Conservation (phyloP, 352 stramenopile genomes). For the Phytophthora pluvialis region DNA sequence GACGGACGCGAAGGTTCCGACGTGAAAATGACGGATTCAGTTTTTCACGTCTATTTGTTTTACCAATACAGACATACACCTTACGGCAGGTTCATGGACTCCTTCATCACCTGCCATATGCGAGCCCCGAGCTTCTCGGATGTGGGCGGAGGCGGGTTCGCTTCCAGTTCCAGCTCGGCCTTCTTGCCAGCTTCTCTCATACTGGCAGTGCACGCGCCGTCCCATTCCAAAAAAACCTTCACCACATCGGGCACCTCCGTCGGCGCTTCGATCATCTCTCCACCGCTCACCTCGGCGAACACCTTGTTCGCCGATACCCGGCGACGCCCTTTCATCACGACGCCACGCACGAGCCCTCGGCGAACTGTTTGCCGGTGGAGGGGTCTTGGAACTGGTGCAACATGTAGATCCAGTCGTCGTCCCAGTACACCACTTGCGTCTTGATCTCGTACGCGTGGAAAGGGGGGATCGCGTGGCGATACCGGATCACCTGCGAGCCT, state of each 20-base stretch:
- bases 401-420: slow-evolving; percentile 73
- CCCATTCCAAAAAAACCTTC: slow-evolving; percentile 44
- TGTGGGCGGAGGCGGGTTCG: slow-evolving; percentile 3
- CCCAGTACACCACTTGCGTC: slow-evolving; percentile 57
- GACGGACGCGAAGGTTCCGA: slow-evolving; percentile 8
- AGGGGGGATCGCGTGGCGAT: slow-evolving; percentile 61
- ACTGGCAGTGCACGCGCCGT: slow-evolving; percentile 31
- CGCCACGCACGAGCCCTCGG: slow-evolving; percentile 47
- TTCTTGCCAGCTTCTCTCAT: slow-evolving; percentile 35
- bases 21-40: slow-evolving; percentile 23
- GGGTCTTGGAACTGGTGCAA: slow-evolving; percentile 66
- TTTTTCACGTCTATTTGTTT: not conserved
- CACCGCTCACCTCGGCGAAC: slow-evolving; percentile 29
- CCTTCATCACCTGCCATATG: slow-evolving; percentile 31
- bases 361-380: slow-evolving; percentile 54
- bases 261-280: slow-evolving; percentile 17
- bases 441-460: slow-evolving; percentile 71
- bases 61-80: not conserved
- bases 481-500: slow-evolving; percentile 66
- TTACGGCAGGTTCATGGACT: slow-evolving; percentile 36
- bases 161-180: slow-evolving; percentile 16
- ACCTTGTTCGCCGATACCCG: slow-evolving; percentile 30
- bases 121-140: slow-evolving; percentile 29
- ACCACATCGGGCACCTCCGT: slow-evolving; percentile 42
- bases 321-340: slow-evolving; percentile 33